Base-by-base conservation (phyloP, 306 rosid genomes). In the Castanospermum australe region DNA sequence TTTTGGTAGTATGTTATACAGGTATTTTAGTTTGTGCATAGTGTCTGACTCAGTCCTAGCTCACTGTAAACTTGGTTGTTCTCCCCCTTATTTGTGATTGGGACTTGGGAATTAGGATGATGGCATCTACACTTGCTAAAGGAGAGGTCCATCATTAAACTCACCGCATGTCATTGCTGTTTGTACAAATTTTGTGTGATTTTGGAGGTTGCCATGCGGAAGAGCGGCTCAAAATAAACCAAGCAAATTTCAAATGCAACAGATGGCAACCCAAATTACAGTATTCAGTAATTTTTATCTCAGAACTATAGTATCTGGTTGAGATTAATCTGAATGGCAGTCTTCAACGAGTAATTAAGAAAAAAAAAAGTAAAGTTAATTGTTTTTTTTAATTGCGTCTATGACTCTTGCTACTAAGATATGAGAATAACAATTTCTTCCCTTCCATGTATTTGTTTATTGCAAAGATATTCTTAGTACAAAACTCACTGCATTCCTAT, bases 401-500 rank as follows among this genome's bases (percentile, higher is more conserved):
- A 48, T 28, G 11, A 45, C 44, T 17, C 24, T 47, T 42, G 42
- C 61, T 35, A 66, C 56, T 6, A 39, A 28, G 55, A 67, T 73
- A 59, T 20, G 22, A 65, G 57, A 67, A 39, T 18, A 52, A 44
- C 45, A n/a, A n/a, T n/a, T 57, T 70, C 22, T 56, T 52, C 5
- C 50, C 66, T 20, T 66, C 1, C 5, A 42, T 59, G 14, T 55
- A 14, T 15, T 32, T 64, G 39, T 32, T 32, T 35, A 15, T 18
- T 62, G 35, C 79, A 81, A 32, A 47, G 4, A 71, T 24, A 64
- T 77, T 72, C 11, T 20, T 17, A 33, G 42, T 15, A 78, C 48
- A 45, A 63, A 56, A 52, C 9, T 56, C 63, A 55, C 22, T 65
- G 8, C 71, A 51, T 61, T 44, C 67, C 22, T 17, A 38, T 62